Conservation (phyloP, 2,329 filamentous ascomycete species). For the Hypoxylon sp. region DNA sequence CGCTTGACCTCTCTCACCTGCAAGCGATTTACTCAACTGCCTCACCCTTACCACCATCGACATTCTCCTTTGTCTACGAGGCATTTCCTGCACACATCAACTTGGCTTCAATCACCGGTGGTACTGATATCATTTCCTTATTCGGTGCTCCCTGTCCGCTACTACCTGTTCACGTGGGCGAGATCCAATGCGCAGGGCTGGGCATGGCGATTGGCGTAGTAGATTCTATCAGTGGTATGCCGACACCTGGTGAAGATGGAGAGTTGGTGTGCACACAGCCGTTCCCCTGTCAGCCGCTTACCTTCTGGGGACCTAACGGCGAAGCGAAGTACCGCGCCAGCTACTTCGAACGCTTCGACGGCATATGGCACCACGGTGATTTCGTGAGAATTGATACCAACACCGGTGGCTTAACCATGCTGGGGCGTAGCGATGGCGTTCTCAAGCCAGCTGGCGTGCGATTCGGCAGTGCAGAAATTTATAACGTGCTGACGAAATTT, state of each 20-base stretch:
- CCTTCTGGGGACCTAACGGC: constrained; percentile 83
- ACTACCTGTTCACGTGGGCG: constrained; percentile 76
- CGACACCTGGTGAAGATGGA: constrained; percentile 76
- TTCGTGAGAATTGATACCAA: constrained; percentile 79
- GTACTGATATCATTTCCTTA: constrained; percentile 95
- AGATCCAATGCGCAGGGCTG: constrained; percentile 82
- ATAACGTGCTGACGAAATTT: constrained; percentile 89
- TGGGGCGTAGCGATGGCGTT: constrained; percentile 91
- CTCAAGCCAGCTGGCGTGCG: constrained; percentile 92
- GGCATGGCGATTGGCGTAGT: constrained; percentile 80
- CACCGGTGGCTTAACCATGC: constrained; percentile 87
- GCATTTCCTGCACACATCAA: constrained; percentile 86
- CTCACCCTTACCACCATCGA: constrained; percentile 90
- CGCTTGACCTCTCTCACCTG: constrained; percentile 72
- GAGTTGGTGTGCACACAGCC: constrained; percentile 88
- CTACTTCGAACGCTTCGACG: constrained; percentile 88
- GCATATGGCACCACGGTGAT: constrained; percentile 94
- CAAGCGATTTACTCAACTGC: constrained; percentile 94
- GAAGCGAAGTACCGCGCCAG: constrained; percentile 82
- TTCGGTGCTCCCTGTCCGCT: constrained; percentile 88
- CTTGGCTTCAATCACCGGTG: constrained; percentile 92
- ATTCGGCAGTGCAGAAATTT: constrained; percentile 95
- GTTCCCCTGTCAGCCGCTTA: constrained; percentile 91
- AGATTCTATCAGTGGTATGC: constrained; percentile 68
- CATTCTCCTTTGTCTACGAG: constrained; percentile 89